Percentiles rank a stretch among this genome's conserved stretches.
phyloP scores from a whole-genome alignment of 805 yeast species.

The Candida lessepsii region DNA sequence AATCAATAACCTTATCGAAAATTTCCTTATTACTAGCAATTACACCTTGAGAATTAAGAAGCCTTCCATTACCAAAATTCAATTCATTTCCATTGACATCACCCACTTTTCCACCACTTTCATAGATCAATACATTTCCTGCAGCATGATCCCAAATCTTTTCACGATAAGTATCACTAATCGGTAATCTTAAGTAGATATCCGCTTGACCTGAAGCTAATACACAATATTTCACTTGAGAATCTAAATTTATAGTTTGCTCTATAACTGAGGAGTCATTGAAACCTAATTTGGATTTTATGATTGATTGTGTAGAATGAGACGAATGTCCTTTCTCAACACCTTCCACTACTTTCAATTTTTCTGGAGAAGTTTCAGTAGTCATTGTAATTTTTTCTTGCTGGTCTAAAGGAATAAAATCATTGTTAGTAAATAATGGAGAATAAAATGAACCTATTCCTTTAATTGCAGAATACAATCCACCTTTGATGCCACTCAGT shows the following conservation, averaged over 20 bases:
- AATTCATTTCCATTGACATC: slow-evolving; percentile 75
- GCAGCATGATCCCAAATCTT: slow-evolving; percentile 99
- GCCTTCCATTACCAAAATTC: slow-evolving; percentile 85
- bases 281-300: slow-evolving; percentile 58
- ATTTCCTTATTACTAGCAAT: slow-evolving; percentile 67
- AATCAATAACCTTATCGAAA: slow-evolving; percentile 49
- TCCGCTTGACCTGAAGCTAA: slow-evolving; percentile 91
- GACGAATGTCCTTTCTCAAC: slow-evolving; percentile 95
- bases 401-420: slow-evolving; percentile 32
- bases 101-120: slow-evolving; percentile 89
- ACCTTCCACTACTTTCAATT: slow-evolving; percentile 79
- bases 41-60: slow-evolving; percentile 83
- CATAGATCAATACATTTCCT: slow-evolving; percentile 81
- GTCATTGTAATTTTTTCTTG: slow-evolving; percentile 52
- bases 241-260: slow-evolving; percentile 77
- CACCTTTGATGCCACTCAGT: slow-evolving; percentile 52
- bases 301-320: slow-evolving; percentile 77
- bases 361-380: slow-evolving; percentile 42
- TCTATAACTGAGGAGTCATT: slow-evolving; percentile 51
- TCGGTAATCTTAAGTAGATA: slow-evolving; percentile 85
- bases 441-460: slow-evolving; percentile 66
- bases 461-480: slow-evolving; percentile 66
- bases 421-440: slow-evolving; percentile 33
- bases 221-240: slow-evolving; percentile 94
- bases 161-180: slow-evolving; percentile 72